Percentiles rank a stretch among this genome's conserved stretches.
These are phyloP conservation scores for Helianthus annuus DNA, from an alignment of 129 eudicot species.

Conservation along the genomic window DNA sequence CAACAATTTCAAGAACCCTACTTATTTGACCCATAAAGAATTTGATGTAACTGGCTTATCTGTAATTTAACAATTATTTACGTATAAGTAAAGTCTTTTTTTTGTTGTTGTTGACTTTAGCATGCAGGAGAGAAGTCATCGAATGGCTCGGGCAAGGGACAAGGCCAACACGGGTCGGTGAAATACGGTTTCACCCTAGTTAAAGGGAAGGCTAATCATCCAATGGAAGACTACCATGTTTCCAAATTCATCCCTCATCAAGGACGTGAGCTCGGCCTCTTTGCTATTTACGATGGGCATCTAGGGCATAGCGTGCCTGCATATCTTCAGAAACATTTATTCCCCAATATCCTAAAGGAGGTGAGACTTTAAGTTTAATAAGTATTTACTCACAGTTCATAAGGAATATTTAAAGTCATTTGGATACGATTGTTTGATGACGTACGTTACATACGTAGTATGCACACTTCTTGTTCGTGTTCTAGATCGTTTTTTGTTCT, in stretches of 20 bases:
- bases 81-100: neutral
- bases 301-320: slow-evolving; percentile 81
- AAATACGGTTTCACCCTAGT: slow-evolving; percentile 68
- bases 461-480: too few species aligned
- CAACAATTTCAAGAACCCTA: neutral
- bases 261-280: slow-evolving; percentile 76
- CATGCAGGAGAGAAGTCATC: slow-evolving; percentile 55
- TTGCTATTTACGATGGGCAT: slow-evolving; percentile 90
- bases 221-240: slow-evolving; percentile 92
- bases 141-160: slow-evolving; percentile 70
- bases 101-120: slow-evolving; percentile 31
- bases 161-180: slow-evolving; percentile 54
- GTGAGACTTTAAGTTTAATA: slow-evolving; percentile 29
- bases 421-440: too few species aligned
- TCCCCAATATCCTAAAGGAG: slow-evolving; percentile 76
- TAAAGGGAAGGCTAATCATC: slow-evolving; percentile 89
- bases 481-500: too few species aligned
- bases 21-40: too few species aligned
- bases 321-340: slow-evolving; percentile 74
- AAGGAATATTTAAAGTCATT: too few species aligned
- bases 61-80: neutral
- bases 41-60: too few species aligned
- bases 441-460: too few species aligned
- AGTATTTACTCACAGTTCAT: too few species aligned
- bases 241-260: slow-evolving; percentile 57